Evolutionary conservation across 495 filamentous ascomycete species (phyloP), one percentile per base, ranked within the genome.

Genomic region (Pyrenopolyporus hunteri): DNA sequence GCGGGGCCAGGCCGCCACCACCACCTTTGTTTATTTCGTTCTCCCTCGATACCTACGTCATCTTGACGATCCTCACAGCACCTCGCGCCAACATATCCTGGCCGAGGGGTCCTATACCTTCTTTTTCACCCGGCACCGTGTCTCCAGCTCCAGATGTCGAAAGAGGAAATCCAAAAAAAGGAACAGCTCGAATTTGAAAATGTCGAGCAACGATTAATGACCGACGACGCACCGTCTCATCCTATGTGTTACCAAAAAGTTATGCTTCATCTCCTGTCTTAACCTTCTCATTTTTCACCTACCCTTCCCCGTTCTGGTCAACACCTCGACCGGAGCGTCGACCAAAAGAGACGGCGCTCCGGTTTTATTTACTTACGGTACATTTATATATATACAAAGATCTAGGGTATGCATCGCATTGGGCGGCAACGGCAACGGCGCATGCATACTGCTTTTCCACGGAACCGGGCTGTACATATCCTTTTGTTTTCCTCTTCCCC

Each of bases 211-310:
- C 45, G 62, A 65, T 51, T 59, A 44, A 66, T 60, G 63, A 61
- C 50, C 53, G 57, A 57, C 57, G 52, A 48, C 26, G 44, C 31
- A 28, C 28, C 57, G 47, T 63, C 46, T 61, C 40, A 29, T 66
- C 53, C 14, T 58, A 62, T 62, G 57, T 52, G 59, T 37, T 51
- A 64, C 37, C 39, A 45, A 65, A 63, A 65, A 56, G 54, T 65
- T 65, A 60, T 65, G 31, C 49, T 65, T 65, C 56, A 57, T 51
- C 17, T 55, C 33, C 40, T 58, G 53, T 64, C 28, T 63, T 63
- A 63, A 39, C 33, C 52, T 29, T 36, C 17, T 36, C 2, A 2
- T 33, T 50, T 43, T 17, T 36, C 25, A 22, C 22, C 13, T 39
- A 28, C 13, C 37, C 23, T 37, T 52, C 40, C 43, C 25, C 39